phyloP scores from a whole-genome alignment of 2,329 filamentous ascomycete species.

The Penicillium decumbens region DNA sequence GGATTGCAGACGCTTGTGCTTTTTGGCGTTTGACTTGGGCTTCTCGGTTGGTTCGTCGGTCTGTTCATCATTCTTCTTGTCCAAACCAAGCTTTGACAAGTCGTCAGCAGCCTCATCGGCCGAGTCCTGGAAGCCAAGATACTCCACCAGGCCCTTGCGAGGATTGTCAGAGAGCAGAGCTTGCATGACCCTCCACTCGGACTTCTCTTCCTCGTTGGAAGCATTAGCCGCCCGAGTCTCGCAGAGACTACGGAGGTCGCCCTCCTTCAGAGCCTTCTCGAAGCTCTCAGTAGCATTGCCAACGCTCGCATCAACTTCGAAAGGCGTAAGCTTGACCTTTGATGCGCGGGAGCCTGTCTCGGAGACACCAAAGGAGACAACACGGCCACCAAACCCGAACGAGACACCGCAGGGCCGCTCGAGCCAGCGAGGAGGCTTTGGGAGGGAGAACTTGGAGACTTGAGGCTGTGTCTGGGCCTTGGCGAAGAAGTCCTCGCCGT shows the following conservation, averaged over 20 bases:
- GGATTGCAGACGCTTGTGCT: constrained; percentile 63
- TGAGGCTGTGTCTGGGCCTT: constrained; percentile 90
- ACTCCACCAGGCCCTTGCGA: constrained; percentile 79
- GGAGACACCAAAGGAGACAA: constrained; percentile 65
- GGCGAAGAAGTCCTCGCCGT: constrained; percentile 94
- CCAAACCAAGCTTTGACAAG: constrained; percentile 40
- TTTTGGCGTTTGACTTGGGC: constrained; percentile 47
- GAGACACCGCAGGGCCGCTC: constrained; percentile 78
- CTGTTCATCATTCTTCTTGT: constrained; percentile 35
- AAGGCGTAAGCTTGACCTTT: constrained; percentile 78
- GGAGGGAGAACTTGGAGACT: constrained; percentile 79
- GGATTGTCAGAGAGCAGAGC: constrained; percentile 80
- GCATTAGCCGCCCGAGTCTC: constrained; percentile 70
- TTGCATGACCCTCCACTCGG: constrained; percentile 92
- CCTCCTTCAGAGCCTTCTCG: constrained; percentile 72
- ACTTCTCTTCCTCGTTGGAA: constrained; percentile 83
- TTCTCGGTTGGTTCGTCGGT: constrained; percentile 47
- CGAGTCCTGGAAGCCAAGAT: constrained; percentile 74
- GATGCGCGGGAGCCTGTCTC: constrained; percentile 65
- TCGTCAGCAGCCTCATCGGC: constrained; percentile 50
- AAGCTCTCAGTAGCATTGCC: constrained; percentile 82
- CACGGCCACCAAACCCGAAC: constrained; percentile 92
- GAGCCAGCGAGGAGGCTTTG: constrained; percentile 84
- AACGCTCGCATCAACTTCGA: constrained; percentile 79
- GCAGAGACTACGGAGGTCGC: constrained; percentile 74